Evolutionary conservation across 352 stramenopile genomes (phyloP).

Genomic region (Globisporangium paroecandrum): DNA sequence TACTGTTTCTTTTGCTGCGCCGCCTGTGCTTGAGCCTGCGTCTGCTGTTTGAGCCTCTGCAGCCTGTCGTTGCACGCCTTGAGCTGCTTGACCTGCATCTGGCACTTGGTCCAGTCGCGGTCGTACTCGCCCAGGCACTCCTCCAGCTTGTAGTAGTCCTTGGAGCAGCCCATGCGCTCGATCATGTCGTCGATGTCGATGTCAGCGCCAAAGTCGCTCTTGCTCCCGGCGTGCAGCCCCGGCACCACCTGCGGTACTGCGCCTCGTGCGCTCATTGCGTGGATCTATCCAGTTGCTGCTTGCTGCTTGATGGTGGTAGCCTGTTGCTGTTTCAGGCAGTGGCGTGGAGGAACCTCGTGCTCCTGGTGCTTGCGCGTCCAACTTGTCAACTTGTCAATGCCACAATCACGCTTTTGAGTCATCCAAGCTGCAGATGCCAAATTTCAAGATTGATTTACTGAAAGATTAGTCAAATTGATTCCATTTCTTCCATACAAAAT

Average conservation of each 20-base stretch:
- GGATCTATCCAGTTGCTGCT: not conserved
- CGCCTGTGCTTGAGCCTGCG: not conserved
- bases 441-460: no score
- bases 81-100: constrained; percentile 74
- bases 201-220: constrained; percentile 76
- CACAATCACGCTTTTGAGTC: not conserved
- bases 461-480: no score
- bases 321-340: not conserved
- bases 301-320: not conserved
- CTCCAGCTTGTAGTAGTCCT: constrained; percentile 85
- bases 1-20: not conserved
- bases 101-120: constrained; percentile 86
- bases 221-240: constrained; percentile 72
- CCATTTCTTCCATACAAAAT: not conserved
- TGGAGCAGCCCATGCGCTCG: constrained; percentile 76
- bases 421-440: not conserved
- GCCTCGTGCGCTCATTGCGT: constrained; percentile 1
- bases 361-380: not conserved
- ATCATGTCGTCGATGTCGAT: constrained; percentile 85
- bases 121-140: constrained; percentile 79
- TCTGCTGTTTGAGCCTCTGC: constrained; percentile 34
- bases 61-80: constrained; percentile 74
- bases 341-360: not conserved
- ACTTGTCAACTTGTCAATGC: constrained; percentile 6
- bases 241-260: constrained; percentile 34